Conservation (phyloP, 164 flowering plant genomes). For the Magnolia changhungtana region DNA sequence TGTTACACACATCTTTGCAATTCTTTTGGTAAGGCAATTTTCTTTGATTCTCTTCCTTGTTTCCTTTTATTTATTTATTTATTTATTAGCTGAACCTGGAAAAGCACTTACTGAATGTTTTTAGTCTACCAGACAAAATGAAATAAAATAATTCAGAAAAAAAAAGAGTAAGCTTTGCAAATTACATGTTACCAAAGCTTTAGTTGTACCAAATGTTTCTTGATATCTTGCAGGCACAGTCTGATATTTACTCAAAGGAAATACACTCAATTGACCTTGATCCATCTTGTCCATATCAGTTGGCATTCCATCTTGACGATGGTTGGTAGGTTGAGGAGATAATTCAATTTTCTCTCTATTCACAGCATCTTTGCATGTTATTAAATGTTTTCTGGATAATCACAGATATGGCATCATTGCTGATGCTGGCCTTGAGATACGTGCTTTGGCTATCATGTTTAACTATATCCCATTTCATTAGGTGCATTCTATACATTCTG, state of each 20-base stretch:
- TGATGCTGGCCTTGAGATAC: background rate
- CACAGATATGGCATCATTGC: background rate
- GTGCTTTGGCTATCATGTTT: background rate
- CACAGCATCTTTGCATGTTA: background rate
- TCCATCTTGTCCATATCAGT: slow-evolving; percentile 76
- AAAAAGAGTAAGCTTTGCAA: background rate
- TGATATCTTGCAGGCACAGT: slow-evolving; percentile 62
- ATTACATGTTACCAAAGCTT: background rate
- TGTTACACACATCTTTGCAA: too few species aligned
- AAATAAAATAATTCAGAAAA: background rate
- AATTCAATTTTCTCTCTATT: background rate
- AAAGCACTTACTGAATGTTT: background rate
- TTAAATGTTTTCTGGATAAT: background rate
- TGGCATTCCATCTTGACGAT: slow-evolving; percentile 92
- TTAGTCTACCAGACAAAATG: background rate
- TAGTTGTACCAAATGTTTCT: background rate
- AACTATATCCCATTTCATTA: background rate
- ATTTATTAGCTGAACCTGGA: background rate
- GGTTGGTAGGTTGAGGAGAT: slow-evolving; percentile 66
- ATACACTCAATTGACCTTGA: slow-evolving; percentile 73
- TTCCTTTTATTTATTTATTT: too few species aligned
- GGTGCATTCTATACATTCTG: too few species aligned
- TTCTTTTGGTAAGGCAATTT: too few species aligned
- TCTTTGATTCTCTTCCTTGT: too few species aligned
- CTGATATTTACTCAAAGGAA: slow-evolving; percentile 60